Evolutionary conservation across 768 basidiomycete species (phyloP).

Genomic region (Kwoniella europaea): DNA sequence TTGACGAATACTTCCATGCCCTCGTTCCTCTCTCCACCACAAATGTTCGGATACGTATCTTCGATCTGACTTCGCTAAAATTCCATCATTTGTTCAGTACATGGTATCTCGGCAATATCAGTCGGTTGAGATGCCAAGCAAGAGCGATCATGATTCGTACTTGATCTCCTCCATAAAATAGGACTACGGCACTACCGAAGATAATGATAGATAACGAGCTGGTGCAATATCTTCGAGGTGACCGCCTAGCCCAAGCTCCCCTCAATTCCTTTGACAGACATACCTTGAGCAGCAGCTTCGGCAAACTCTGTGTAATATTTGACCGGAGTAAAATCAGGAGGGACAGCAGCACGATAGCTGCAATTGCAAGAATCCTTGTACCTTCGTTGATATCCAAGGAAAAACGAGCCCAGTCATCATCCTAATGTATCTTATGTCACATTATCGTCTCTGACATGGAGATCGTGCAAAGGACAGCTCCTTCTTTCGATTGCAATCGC

Average conservation of each 20-base stretch:
- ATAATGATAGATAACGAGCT: background rate
- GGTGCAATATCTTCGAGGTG: background rate
- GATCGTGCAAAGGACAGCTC: too few species aligned
- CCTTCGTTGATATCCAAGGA: too few species aligned
- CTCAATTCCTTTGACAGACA: background rate
- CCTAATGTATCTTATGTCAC: too few species aligned
- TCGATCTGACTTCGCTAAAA: background rate
- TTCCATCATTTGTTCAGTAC: background rate
- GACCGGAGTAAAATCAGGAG: too few species aligned
- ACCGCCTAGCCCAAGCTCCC: background rate
- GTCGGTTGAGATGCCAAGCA: background rate
- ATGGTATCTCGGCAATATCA: constrained; percentile 2
- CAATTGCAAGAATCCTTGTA: too few species aligned
- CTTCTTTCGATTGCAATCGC: too few species aligned
- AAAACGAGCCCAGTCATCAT: too few species aligned
- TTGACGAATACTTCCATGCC: background rate
- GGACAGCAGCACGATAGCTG: too few species aligned
- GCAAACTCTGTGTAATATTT: too few species aligned
- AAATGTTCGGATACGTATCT: background rate
- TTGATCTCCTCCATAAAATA: background rate
- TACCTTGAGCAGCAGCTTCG: background rate
- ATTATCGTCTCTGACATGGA: too few species aligned
- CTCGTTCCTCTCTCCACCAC: background rate
- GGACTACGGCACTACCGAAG: constrained; percentile 2
- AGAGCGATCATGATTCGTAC: background rate